Conservation (phyloP, 805 yeast species). For the Blastobotrys chiropterorum region DNA sequence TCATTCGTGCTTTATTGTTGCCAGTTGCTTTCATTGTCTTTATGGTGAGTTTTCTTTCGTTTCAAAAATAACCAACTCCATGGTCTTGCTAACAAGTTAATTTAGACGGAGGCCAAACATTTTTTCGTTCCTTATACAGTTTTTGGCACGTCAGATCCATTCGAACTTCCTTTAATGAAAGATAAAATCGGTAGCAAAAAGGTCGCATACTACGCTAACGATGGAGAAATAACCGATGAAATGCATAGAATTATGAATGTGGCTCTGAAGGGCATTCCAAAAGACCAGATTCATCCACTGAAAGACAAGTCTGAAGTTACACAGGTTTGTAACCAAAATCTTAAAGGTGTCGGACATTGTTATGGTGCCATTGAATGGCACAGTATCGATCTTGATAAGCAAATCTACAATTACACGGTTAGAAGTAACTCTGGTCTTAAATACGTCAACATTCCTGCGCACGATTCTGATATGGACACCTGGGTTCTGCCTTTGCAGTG, state of each 20-base stretch:
- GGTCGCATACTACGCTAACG: constrained; percentile 24
- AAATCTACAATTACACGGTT: constrained; percentile 31
- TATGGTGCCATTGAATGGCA: constrained; percentile 34
- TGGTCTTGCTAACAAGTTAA: too few relatives aligned
- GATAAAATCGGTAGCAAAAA: constrained; percentile 24
- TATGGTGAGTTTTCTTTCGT: constrained; percentile 21
- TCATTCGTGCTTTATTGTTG: constrained; percentile 27
- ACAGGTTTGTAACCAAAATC: constrained; percentile 26
- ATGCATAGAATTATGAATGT: constrained; percentile 24
- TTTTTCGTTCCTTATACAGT: constrained; percentile 28
- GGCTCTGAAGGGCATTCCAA: constrained; percentile 29
- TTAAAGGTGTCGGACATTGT: constrained; percentile 30
- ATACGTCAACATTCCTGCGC: constrained; percentile 23
- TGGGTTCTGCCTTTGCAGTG: constrained; percentile 31
- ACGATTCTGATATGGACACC: constrained; percentile 26
- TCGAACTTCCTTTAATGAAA: constrained; percentile 20
- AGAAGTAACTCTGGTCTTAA: constrained; percentile 30
- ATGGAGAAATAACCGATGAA: constrained; percentile 22
- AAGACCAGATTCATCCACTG: constrained; percentile 22
- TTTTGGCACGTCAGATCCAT: constrained; percentile 29
- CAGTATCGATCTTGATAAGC: constrained; percentile 20
- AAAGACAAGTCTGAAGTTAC: constrained; percentile 22
- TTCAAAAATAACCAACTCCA: not conserved
- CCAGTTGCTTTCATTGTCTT: constrained; percentile 31
- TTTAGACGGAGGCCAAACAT: constrained; percentile 28